These are phyloP conservation scores for Ballota nigra DNA, from an alignment of 257 asterid species.

Conservation along the genomic window DNA sequence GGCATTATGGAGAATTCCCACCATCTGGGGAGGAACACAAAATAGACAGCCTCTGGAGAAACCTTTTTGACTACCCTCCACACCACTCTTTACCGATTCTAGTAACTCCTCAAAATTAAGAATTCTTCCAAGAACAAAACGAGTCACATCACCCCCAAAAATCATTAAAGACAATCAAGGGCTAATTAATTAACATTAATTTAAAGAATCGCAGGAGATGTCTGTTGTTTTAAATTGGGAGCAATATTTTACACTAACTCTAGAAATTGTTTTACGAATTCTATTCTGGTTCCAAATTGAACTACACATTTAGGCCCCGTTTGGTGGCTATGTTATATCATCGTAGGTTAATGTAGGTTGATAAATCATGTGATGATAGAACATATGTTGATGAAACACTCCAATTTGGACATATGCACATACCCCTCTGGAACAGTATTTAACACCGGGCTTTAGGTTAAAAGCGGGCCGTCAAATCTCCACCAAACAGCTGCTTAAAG, in stretches of 20 bases:
- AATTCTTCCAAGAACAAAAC: background rate
- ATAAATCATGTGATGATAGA: too few relatives aligned
- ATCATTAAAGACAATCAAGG: background rate
- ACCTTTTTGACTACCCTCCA: constrained; percentile 30
- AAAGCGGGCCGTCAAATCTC: too few relatives aligned
- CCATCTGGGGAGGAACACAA: constrained; percentile 4
- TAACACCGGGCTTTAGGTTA: too few relatives aligned
- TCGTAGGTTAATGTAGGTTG: too few relatives aligned
- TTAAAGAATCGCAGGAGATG: background rate
- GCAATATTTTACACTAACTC: background rate
- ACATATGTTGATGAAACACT: too few relatives aligned
- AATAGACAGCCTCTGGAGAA: constrained; percentile 16
- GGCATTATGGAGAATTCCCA: constrained; percentile 23
- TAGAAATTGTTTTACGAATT: too few relatives aligned
- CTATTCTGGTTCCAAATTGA: background rate
- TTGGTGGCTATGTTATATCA: too few relatives aligned
- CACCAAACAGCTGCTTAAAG: too few relatives aligned
- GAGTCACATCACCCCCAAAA: constrained; percentile 1
- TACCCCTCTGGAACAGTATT: too few relatives aligned
- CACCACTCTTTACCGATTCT: constrained; percentile 25
- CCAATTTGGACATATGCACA: too few relatives aligned
- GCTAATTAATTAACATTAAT: constrained; percentile 12
- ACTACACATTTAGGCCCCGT: too few relatives aligned
- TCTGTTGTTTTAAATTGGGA: background rate
- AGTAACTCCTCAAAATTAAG: constrained; percentile 23